phyloP scores from a whole-genome alignment of 2,329 filamentous ascomycete genomes.

The Claviceps citrina region DNA sequence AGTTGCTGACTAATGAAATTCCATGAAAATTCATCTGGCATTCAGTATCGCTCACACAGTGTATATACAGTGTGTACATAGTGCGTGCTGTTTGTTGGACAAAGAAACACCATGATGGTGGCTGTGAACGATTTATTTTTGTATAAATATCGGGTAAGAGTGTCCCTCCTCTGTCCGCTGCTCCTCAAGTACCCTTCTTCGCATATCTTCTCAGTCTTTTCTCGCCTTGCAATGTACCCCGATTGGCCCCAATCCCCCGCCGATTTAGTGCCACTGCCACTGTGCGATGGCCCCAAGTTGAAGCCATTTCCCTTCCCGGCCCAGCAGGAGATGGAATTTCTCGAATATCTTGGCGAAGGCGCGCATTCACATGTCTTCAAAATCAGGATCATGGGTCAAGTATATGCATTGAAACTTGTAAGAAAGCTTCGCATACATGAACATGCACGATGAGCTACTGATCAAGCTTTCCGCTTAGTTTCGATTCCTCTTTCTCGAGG shows the following conservation, averaged over 20 bases:
- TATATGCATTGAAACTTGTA: not conserved
- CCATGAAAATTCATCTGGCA: no score
- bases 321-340: not conserved
- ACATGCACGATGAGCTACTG: not conserved
- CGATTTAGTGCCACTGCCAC: not conserved
- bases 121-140: no score
- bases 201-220: no score
- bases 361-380: not conserved
- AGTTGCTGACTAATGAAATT: no score
- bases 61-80: no score
- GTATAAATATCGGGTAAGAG: no score
- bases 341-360: not conserved
- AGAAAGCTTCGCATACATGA: not conserved
- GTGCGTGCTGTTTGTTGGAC: no score
- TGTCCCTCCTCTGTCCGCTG: no score
- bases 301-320: not conserved
- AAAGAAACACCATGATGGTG: no score
- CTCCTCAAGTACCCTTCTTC: no score
- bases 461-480: not conserved
- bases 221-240: no score
- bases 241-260: not conserved
- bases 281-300: not conserved
- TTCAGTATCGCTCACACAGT: no score
- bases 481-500: not conserved
- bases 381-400: not conserved